A percentile compares a stretch with the other conserved stretches of the same genome.
Evolutionary conservation across 2,329 filamentous ascomycete species (phyloP).

Genomic region (Berkeleyomyces rouxiae): DNA sequence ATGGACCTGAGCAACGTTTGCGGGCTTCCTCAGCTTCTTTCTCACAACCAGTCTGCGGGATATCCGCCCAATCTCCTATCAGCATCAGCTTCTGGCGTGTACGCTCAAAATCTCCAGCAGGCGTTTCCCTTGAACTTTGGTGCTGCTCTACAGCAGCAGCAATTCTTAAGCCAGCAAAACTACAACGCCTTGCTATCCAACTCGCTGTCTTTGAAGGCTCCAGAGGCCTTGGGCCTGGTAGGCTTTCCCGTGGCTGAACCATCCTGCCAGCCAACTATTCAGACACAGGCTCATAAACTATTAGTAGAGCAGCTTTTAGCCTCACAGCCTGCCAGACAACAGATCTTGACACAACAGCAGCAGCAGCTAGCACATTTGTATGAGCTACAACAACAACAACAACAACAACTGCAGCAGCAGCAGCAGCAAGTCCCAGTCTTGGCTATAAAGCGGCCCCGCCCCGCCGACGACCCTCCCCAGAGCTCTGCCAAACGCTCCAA

Average conservation of each 20-base stretch:
- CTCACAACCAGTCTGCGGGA: not conserved
- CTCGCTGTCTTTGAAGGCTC: not conserved
- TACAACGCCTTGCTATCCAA: not conserved
- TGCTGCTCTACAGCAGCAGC: not conserved
- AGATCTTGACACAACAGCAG: not conserved
- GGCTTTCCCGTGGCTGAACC: not conserved
- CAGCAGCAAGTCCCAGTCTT: not conserved
- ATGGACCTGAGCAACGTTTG: not conserved
- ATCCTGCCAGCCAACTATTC: not conserved
- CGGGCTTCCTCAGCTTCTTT: not conserved
- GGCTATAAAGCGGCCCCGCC: not conserved
- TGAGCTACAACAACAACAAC: not conserved
- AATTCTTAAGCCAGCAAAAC: not conserved
- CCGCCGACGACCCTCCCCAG: not conserved
- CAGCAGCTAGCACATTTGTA: not conserved
- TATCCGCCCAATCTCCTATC: not conserved
- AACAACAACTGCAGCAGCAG: not conserved
- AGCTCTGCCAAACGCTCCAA: not conserved
- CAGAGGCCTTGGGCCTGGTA: not conserved
- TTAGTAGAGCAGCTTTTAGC: not conserved
- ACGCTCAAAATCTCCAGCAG: not conserved
- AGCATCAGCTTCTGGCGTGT: not conserved
- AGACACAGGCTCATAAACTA: not conserved
- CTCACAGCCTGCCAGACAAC: not conserved
- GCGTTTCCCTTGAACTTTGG: not conserved